Evolutionary conservation across 106 monocot species (phyloP), one percentile per base, ranked within the genome.

Genomic region (Apostasia shenzhenica): DNA sequence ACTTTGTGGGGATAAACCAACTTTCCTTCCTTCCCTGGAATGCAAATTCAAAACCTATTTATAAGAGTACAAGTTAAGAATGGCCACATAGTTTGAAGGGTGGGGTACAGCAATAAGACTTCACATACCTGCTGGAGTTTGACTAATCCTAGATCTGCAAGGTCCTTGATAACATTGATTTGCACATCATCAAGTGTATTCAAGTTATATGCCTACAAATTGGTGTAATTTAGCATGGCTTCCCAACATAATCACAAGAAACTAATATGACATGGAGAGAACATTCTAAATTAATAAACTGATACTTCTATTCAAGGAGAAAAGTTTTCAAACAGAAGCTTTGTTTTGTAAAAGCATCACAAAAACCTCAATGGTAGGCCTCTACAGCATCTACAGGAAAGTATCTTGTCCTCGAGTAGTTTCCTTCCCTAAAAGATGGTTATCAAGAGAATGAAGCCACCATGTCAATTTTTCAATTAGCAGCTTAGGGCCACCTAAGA

Each of bases 1-100:
- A 79, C 72, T 83, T 93, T 60, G 99, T 99, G 39, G 99, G 99
- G 48, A 99, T 85, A 63, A 99, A 99, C 93, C 93, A 99, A 70
- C 79, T 82, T 47, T 99, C 99, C 70, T 99, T 99, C 70, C 99
- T 85, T 54, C 92, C 99, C 99, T 99, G 75, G 41, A 74, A 80
- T 14, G 54, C 73, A 76, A 14, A 41, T 54, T 75, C 14, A 60
- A 9, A 63, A 53, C 41, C 13, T 12, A 59, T 40, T 2, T 14
- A 56, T 56, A n/a, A 56, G 14, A 56, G 56, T n/a, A 26, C 12
- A 10, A 56, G 26, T 26, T 56, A 56, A 13, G 56, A 56, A 56
- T 26, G 14, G 37, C 14, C 6, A 37, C 26, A 12, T n/a, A 65
- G 65, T 4, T 46, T 46, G 0, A 45, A 39, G 8, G 45, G 64